Base-by-base conservation (phyloP, 306 rosid species). In the Gillenia trifoliata region DNA sequence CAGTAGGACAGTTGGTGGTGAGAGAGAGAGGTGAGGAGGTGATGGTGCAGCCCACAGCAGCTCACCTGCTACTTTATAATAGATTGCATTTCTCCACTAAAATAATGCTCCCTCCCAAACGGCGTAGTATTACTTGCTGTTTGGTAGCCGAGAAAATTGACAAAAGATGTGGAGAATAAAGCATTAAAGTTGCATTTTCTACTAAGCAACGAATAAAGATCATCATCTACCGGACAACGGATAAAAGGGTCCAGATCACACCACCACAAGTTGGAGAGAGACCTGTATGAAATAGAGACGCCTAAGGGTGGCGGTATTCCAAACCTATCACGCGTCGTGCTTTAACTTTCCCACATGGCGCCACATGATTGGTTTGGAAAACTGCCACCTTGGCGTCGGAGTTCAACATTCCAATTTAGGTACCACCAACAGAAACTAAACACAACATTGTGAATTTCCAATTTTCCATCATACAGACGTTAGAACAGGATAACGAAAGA, bases 1-100 rank as follows among this genome's bases (percentile, higher is more conserved):
- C 78, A 85, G 79, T 56, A 72, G 83, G 74, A 89, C 77, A 47
- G 65, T 73, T 56, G 75, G 77, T 75, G 79, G 69, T 17, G 49
- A 59, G 45, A 12, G 7, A 4, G 50, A 40, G 45, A 13, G 50
- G n/a, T n/a, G n/a, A n/a, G 13, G 64, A 20, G 36, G 50, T 72
- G 23, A 54, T 26, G 49, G 41, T 63, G 20, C 34, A 65, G 6
- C 17, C 68, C 66, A 22, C 38, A 29, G 30, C 85, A 73, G 73
- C 36, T 70, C 70, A 73, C 59, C 64, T 54, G 61, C 74, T 71
- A 84, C 85, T 86, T 78, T 81, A 72, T 81, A 77, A 67, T 73
- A 25, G 71, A 65, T 73, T 40, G 17, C 73, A 66, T 57, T 26
- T 66, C 25, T n/a, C 41, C 66, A 26, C 33, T 34, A 23, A 50